Evolutionary conservation across 768 basidiomycete genomes (phyloP).

Genomic region (Hygrophorus russula): DNA sequence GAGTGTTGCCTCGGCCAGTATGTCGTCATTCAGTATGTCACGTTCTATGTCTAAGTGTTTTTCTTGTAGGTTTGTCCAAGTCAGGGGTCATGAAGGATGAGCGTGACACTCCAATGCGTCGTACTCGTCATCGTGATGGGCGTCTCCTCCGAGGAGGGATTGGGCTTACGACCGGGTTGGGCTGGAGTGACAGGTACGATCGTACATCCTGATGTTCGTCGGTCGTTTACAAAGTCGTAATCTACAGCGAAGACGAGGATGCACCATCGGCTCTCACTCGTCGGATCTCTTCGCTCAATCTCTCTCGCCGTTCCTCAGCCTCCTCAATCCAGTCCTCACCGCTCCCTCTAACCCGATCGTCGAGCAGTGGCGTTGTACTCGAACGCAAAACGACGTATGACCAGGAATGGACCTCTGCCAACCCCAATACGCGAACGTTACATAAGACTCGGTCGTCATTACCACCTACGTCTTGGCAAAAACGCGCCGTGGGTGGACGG

Average conservation of each 20-base stretch:
- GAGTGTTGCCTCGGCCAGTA: constrained; percentile 26
- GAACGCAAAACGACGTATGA: too few species aligned
- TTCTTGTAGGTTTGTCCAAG: constrained; percentile 17
- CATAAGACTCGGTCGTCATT: constrained; percentile 2
- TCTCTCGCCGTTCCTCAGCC: constrained; percentile 34
- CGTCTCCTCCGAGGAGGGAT: constrained; percentile 46
- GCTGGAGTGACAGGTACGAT: constrained; percentile 63
- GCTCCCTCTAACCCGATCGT: constrained; percentile 24
- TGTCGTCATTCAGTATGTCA: constrained; percentile 8
- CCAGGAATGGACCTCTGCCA: not conserved
- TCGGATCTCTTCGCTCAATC: constrained; percentile 46
- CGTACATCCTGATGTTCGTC: not conserved
- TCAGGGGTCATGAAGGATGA: constrained; percentile 38
- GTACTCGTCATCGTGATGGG: constrained; percentile 55
- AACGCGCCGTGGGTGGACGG: constrained; percentile 7
- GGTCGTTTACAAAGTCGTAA: not conserved
- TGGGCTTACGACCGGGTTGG: constrained; percentile 60
- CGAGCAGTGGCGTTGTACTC: constrained; percentile 3
- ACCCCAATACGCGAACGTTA: constrained; percentile 2
- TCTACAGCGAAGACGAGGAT: constrained; percentile 57
- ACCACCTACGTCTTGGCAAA: constrained; percentile 17
- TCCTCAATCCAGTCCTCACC: constrained; percentile 25
- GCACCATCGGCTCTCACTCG: constrained; percentile 57
- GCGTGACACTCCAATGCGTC: constrained; percentile 43
- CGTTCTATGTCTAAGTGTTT: constrained; percentile 2